phyloP scores from a whole-genome alignment of 2,329 filamentous ascomycete genomes.

The Aureobasidium leucospermi region DNA sequence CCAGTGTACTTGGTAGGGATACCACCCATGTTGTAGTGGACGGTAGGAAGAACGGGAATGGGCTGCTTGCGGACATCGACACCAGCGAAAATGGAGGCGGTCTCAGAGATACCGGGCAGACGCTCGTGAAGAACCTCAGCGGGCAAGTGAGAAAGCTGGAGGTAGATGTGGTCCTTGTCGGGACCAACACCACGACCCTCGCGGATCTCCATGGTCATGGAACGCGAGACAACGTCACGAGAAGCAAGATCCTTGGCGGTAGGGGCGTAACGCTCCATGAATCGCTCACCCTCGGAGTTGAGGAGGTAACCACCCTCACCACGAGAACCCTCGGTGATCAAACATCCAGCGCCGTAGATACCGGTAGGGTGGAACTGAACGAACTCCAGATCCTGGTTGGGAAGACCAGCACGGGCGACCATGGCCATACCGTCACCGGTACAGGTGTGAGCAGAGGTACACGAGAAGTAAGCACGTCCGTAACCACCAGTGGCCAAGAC shows the following conservation, averaged over 20 bases:
- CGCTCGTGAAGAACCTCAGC: constrained; percentile 89
- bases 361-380: constrained; percentile 99
- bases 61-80: constrained; percentile 96
- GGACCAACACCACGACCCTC: constrained; percentile 94
- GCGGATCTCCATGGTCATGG: constrained; percentile 97
- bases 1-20: constrained; percentile 97
- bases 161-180: constrained; percentile 97
- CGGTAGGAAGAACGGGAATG: constrained; percentile 90
- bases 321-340: constrained; percentile 96
- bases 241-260: constrained; percentile 96
- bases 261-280: constrained; percentile 98
- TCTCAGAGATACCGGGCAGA: constrained; percentile 97
- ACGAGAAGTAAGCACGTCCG: constrained; percentile 96
- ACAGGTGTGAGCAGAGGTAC: constrained; percentile 95
- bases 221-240: constrained; percentile 92
- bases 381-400: constrained; percentile 98
- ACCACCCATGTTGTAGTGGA: constrained; percentile 99
- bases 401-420: constrained; percentile 94
- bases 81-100: constrained; percentile 91
- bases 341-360: constrained; percentile 95
- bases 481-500: constrained; percentile 96
- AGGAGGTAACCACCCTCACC: constrained; percentile 97
- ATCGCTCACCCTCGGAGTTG: constrained; percentile 96
- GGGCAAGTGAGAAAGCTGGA: constrained; percentile 92
- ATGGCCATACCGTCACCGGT: constrained; percentile 99